Evolutionary conservation across 2,329 filamentous ascomycete genomes (phyloP), one percentile per base, ranked within the genome.

Genomic region (Aureobasidium melanogenum): DNA sequence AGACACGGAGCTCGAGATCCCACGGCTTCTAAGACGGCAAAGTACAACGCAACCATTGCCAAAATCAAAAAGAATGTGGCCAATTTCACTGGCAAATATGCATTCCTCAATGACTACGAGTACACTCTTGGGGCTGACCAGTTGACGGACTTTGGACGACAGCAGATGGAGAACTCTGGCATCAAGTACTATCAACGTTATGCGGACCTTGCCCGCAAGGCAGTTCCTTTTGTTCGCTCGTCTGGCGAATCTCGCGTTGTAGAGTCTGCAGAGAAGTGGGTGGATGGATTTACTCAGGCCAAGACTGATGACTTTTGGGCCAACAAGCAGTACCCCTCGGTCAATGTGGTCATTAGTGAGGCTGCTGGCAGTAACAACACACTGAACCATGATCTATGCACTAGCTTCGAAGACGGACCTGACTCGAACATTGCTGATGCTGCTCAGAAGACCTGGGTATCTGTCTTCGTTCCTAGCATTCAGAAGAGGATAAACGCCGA

Each of bases 1-100:
- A 85, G 92, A 2, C 92, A 97, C 71, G 92, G 91, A 51, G 89
- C 89, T 39, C 84, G 92, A 57, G 88, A 90, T 70, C 92, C 92
- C 0, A 96, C 91, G 0, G 36, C 58, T 10, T 77, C 77, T 65
- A 95, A 92, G 76, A 83, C 85, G 0, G 70, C 72, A 12, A 70
- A 73, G 7, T 96, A 96, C 74, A 80, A 78, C 41, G 73, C 76
- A 5, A 80, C 89, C 9, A 78, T 96, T 58, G 71, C 80, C 30
- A 82, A 82, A 51, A 87, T 97, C 63, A 85, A 92, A 63, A 72
- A 71, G 47, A 80, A 78, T 1, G 74, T 77, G 22, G 76, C 72
- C 8, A 72, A 73, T 0, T 51, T 46, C 34, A 46, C 46, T 17
- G 77, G 78, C 36, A 80, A 82, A 28, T 91, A 85, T 68, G 80